A percentile compares a stretch with the other conserved stretches of the same genome.
Conservation (phyloP, 805 yeast species). For the Saccharomycopsis fodiens region DNA sequence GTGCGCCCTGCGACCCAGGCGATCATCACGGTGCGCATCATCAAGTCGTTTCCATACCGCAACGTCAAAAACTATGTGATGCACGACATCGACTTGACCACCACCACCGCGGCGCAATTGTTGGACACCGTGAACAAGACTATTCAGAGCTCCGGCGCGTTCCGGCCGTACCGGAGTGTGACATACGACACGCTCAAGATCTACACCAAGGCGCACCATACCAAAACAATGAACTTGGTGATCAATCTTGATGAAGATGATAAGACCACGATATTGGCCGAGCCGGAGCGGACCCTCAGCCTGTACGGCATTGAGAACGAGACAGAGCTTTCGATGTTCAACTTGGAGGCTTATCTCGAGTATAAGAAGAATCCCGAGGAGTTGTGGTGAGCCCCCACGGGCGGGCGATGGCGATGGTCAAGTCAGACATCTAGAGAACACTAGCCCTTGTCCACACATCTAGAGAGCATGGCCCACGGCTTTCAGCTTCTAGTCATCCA, state of each 20-base stretch:
- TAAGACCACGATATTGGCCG: conserved; percentile 60
- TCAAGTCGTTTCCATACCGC: conserved; percentile 88
- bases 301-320: conserved; percentile 71
- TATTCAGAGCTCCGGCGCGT: conserved; percentile 52
- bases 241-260: conserved; percentile 76
- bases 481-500: no score
- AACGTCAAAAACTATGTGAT: conserved; percentile 74
- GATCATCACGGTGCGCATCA: conserved; percentile 73
- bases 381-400: conserved; percentile 82
- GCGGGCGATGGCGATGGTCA: no score
- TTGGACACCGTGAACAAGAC: conserved; percentile 41
- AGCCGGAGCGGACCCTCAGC: conserved; percentile 34
- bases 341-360: conserved; percentile 52
- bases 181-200: conserved; percentile 70
- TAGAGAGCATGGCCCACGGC: no score
- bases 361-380: conserved; percentile 83
- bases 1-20: conserved; percentile 67
- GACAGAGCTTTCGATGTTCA: conserved; percentile 84
- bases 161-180: conserved; percentile 78
- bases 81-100: conserved; percentile 60
- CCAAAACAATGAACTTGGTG: conserved; percentile 87
- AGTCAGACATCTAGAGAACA: no score
- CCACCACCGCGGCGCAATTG: conserved; percentile 58
- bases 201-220: conserved; percentile 91
- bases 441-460: no score